Conservation (phyloP, 2,329 filamentous ascomycete genomes). For the Didymosphaeria variabile region DNA sequence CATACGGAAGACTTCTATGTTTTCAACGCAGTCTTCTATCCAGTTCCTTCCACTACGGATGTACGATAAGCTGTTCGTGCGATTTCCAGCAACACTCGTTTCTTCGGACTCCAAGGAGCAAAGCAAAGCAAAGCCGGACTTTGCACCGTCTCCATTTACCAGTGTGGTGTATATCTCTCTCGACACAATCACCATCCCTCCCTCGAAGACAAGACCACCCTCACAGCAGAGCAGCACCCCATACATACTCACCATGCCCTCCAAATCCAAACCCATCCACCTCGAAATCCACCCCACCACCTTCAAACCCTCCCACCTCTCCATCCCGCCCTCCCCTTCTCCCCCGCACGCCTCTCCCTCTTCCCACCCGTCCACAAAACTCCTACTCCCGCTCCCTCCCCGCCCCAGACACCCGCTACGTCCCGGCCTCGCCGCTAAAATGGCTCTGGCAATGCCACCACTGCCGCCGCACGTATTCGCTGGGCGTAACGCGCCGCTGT, state of each 20-base stretch:
- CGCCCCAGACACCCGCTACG: constrained; percentile 28
- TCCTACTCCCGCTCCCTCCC: constrained; percentile 16
- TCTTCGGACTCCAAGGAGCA: too few relatives aligned
- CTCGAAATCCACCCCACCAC: constrained; percentile 49
- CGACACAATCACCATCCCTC: too few relatives aligned
- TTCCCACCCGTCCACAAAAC: constrained; percentile 22
- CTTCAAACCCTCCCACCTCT: constrained; percentile 55
- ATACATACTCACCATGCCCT: constrained; percentile 11
- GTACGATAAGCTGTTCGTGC: not conserved
- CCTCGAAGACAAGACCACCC: not conserved
- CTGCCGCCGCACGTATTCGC: constrained; percentile 57
- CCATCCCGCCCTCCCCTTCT: constrained; percentile 57
- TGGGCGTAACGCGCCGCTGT: constrained; percentile 62
- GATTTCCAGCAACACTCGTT: constrained; percentile 1
- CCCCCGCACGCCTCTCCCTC: constrained; percentile 39
- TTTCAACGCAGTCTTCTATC: not conserved
- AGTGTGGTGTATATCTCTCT: not conserved
- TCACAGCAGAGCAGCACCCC: not conserved
- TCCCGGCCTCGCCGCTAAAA: constrained; percentile 45
- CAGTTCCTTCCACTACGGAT: not conserved
- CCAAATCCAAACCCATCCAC: constrained; percentile 12
- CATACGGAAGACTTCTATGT: too few relatives aligned
- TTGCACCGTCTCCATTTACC: not conserved
- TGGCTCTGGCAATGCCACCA: constrained; percentile 66
- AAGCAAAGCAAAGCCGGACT: constrained; percentile 17